Base-by-base conservation (phyloP, 306 rosid genomes). In the Cucumis hystrix region DNA sequence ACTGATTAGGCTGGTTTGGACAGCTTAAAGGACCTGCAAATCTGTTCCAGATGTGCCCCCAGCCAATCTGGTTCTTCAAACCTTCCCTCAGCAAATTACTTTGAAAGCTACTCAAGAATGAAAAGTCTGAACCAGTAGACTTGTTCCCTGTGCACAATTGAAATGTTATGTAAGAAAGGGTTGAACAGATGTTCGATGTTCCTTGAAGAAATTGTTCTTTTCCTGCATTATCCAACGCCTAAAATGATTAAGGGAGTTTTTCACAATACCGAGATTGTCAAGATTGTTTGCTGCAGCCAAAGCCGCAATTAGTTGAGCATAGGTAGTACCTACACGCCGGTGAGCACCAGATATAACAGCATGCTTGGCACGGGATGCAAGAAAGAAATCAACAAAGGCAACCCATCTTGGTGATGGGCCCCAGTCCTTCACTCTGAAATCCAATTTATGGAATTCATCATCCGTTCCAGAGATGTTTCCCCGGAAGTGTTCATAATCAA, bases 371-470 rank as follows among this genome's bases (percentile, higher is more conserved):
- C 90, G 93, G 49, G 98, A 87, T 21, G 98, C 98, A 37, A 94
- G 96, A 83, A 94, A 94, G 83, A 94, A 94, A 79, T 94, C 97
- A 40, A 94, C 98, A 87, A 94, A 94, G 52, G 97, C 98, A 82
- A 94, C 98, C 98, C 97, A 92, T 84, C 98, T 89, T 39, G 98
- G 98, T 20, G 98, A 94, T 1, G 98, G 96, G 55, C 98, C 97
- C 97, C 98, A 94, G 73, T 94, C 98, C 87, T 86, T 94, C 73
- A 67, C 90, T 85, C 98, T 92, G 82, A 94, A 94, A 18, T 89
- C 91, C 35, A 69, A 85, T 81, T 82, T 89, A 68, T 77, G 88
- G 60, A 82, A 84, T 59, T 82, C 83, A 56, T 89, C 77, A 45
- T 63, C 18, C 13, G 68, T 75, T n/a, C 51, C 47, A 75, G 91